Conservation (phyloP, 2,329 filamentous ascomycete species). For the Fusarium setosum region DNA sequence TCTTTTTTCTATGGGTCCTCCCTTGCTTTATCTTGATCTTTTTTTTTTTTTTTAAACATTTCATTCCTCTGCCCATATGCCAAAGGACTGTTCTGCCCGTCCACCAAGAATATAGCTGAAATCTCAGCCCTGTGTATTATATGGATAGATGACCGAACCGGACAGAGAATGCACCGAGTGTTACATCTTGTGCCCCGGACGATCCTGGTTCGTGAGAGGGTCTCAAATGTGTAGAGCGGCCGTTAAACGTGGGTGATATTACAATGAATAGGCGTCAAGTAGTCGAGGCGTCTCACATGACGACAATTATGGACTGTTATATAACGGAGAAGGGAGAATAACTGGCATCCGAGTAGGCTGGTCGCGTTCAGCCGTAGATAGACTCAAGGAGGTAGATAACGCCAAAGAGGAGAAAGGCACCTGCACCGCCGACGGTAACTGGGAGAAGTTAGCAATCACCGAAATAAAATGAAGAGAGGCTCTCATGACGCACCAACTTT, state of each 20-base stretch:
- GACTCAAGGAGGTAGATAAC: slow-evolving; percentile 91
- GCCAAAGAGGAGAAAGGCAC: slow-evolving; percentile 91
- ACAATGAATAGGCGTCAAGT: slow-evolving; percentile 34
- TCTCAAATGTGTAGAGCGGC: slow-evolving; percentile 14
- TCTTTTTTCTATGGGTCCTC: background rate
- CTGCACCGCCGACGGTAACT: slow-evolving; percentile 93
- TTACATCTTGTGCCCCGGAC: background rate
- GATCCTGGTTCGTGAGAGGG: slow-evolving; percentile 3
- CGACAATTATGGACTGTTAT: slow-evolving; percentile 17
- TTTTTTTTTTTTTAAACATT: background rate
- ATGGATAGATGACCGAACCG: slow-evolving; percentile 24
- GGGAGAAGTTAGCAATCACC: slow-evolving; percentile 36
- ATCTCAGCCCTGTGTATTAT: slow-evolving; percentile 30
- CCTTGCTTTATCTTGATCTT: slow-evolving; percentile 16
- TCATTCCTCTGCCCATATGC: slow-evolving; percentile 1
- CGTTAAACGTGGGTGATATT: slow-evolving; percentile 33
- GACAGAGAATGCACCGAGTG: background rate
- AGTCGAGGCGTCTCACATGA: slow-evolving; percentile 24
- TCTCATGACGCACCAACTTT: slow-evolving; percentile 82
- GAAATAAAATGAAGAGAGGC: background rate
- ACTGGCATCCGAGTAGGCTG: slow-evolving; percentile 4
- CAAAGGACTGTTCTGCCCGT: slow-evolving; percentile 10
- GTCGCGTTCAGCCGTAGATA: slow-evolving; percentile 61
- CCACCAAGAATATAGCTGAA: slow-evolving; percentile 13
- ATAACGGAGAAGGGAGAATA: slow-evolving; percentile 18